Evolutionary conservation across 495 filamentous ascomycete genomes (phyloP).

Genomic region (Hypoxylon perforatum): DNA sequence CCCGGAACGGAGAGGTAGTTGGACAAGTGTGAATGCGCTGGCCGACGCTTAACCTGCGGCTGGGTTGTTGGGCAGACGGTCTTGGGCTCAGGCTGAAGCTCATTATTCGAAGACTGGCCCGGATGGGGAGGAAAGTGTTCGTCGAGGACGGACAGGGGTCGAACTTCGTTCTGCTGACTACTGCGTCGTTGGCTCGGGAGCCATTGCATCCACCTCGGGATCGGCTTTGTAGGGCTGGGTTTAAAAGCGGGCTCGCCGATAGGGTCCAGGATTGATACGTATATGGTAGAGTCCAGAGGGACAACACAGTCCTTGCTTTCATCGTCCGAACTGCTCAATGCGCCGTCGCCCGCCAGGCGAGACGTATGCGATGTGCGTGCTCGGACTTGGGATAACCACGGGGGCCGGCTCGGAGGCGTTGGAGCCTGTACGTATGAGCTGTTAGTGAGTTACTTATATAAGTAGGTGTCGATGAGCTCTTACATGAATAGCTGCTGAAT

Average conservation of each 20-base stretch:
- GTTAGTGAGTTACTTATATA: background rate
- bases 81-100: background rate
- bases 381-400: background rate
- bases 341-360: constrained; percentile 21
- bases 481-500: constrained; percentile 13
- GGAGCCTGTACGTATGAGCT: constrained; percentile 19
- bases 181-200: constrained; percentile 40
- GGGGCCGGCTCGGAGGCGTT: background rate
- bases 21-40: background rate
- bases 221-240: constrained; percentile 56
- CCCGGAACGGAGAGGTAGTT: background rate
- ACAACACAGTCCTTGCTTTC: constrained; percentile 22
- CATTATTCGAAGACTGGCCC: background rate
- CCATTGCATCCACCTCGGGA: constrained; percentile 59
- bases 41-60: background rate
- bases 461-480: background rate
- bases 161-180: constrained; percentile 11
- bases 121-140: constrained; percentile 40
- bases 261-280: constrained; percentile 56
- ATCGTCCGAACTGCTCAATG: constrained; percentile 20
- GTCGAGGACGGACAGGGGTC: constrained; percentile 43
- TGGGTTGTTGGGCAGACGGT: constrained; percentile 28
- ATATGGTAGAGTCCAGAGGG: constrained; percentile 45
- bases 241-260: constrained; percentile 52
- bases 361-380: constrained; percentile 13